Base-by-base conservation (phyloP, 441 rosid species). In the Bocquillonia castaneifolia region DNA sequence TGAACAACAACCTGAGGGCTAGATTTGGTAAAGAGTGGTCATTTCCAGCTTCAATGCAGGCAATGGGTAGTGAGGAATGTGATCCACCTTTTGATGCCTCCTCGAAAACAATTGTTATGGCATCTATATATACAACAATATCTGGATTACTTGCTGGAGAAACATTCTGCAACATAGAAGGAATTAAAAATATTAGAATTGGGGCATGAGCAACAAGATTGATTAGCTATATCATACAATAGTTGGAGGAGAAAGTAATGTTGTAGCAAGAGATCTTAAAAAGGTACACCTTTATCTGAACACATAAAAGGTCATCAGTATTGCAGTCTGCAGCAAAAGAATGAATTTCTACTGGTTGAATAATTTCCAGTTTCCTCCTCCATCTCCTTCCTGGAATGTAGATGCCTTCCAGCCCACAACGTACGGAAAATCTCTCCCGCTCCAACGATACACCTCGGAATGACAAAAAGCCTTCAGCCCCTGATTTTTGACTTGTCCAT, bases 331-430 rank as follows among this genome's bases (percentile, higher is more conserved):
- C 86, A 59, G 89, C 84, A 80, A 88, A 90, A 34, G 96, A 92
- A 79, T 81, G 82, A 70, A 95, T 92, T 73, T 89, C 88, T 62
- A 90, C 79, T 59, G 97, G 97, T 80, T 92, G 99, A 86, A 95
- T 82, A 40, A 90, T 89, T 80, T 92, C 89, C 68, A 92, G 83
- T 79, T 88, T 92, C 83, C 92, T 92, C 80, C 88, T 82, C 99
- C 99, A 95, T 81, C 95, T 86, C 81, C 84, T 86, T 71, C 98
- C 99, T 22, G 99, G 96, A 70, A 87, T 82, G 75, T 87, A 85
- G 75, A 92, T 89, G 67, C 99, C 99, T 79, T 89, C 93, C 69
- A 92, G 82, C 70, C 99, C 99, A 84, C 99, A 92, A 64, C 88
- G 84, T 76, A 88, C 95, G 67, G 99, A 89, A 87, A 89, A 92